Evolutionary conservation across 345 rosid species (phyloP), one percentile per base, ranked within the genome.

Genomic region (Eucalyptus guilfoylei): DNA sequence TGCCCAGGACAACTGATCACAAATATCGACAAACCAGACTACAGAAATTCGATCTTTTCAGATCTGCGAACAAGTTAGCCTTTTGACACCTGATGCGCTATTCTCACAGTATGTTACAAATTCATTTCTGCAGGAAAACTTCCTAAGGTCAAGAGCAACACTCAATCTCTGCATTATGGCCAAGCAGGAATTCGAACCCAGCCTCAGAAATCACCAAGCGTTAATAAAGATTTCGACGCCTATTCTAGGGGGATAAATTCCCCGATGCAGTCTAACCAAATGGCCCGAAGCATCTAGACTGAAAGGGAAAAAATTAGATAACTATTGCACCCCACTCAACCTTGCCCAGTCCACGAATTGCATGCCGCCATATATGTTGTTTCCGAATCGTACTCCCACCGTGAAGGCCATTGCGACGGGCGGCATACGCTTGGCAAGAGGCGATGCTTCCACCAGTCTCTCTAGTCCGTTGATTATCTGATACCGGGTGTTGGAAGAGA

Each of bases 331-430:
- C 42, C 96, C 97, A 49, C 95, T 95, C 94, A 89, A 92, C 91
- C 95, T 95, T n/a, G 97, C 96, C 99, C 99, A 96, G 72, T 98
- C 98, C 9, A 97, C 97, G 47, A 97, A 98, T 90, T 97, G 98
- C 98, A 95, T 97, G 1, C 97, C 99, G 30, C 97, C 99, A 44
- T 96, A 97, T 80, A 95, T 89, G 91, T 97, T 95, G 93, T 98
- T 96, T 87, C 96, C 97, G 80, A 96, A 95, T 89, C 97, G 91
- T 52, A 97, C 98, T 28, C 98, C 99, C 15, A 95, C 95, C 0
- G 99, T 96, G 90, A 98, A 98, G 42, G 99, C 97, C 95, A 96
- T 88, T 40, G 99, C 97, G 9, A 95, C 92, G 0, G 96, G 97
- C 28, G 98, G 98, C 37, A 94, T 91, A 81, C 91, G 93, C 92